phyloP scores from a whole-genome alignment of 805 yeast genomes.

The Saccharomyces mikatae region DNA sequence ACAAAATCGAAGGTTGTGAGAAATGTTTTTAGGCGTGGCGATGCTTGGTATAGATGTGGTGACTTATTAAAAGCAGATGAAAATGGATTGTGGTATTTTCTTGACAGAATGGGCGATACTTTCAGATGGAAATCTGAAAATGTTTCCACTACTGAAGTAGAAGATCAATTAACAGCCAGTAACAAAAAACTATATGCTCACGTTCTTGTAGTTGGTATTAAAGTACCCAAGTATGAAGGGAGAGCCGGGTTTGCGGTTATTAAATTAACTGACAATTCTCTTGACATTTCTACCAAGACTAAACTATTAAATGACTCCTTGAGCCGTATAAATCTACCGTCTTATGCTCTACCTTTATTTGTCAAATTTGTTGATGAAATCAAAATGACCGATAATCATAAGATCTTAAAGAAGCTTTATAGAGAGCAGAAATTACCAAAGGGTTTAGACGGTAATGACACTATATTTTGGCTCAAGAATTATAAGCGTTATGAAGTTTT shows the following conservation, averaged over 20 bases:
- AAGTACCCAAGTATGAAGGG: conserved; percentile 84
- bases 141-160: conserved; percentile 90
- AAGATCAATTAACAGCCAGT: conserved; percentile 49
- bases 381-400: conserved; percentile 70
- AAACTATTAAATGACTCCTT: conserved; percentile 35
- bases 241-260: conserved; percentile 86
- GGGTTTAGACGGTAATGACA: conserved; percentile 52
- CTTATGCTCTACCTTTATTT: conserved; percentile 79
- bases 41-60: conserved; percentile 86
- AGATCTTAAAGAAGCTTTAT: conserved; percentile 62
- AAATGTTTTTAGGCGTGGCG: conserved; percentile 76
- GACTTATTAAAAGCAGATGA: conserved; percentile 67
- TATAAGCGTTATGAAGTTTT: conserved; percentile 45
- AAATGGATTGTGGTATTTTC: conserved; percentile 67
- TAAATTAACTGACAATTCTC: conserved; percentile 36
- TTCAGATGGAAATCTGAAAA: conserved; percentile 96
- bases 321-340: conserved; percentile 49
- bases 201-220: conserved; percentile 80
- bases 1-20: conserved; percentile 66
- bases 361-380: conserved; percentile 58
- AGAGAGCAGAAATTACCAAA: conserved; percentile 62
- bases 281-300: conserved; percentile 11
- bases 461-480: conserved; percentile 63
- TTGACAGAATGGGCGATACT: conserved; percentile 90
- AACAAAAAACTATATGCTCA: conserved; percentile 40